Percentiles rank a stretch among this genome's conserved stretches.
These are phyloP conservation scores for Saccharomyces kudriavzevii DNA, from an alignment of 805 yeast species.

Conservation along the genomic window DNA sequence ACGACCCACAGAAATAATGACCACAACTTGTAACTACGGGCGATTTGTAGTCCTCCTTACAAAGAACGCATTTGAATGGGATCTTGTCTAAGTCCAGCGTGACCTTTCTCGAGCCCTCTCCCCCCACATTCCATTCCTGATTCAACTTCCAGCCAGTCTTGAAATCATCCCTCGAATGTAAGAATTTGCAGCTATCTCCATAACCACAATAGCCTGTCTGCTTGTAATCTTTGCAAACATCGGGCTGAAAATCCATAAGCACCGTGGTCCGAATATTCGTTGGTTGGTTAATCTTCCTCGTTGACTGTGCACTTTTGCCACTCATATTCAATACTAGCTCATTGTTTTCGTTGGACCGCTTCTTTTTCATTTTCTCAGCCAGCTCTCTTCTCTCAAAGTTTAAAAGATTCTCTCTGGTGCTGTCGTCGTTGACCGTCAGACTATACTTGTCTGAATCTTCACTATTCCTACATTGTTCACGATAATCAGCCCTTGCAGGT, in stretches of 20 bases:
- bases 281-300: conserved; percentile 18
- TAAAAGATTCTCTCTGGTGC: conserved; percentile 10
- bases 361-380: background rate
- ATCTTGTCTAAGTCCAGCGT: conserved; percentile 24
- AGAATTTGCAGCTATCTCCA: conserved; percentile 93
- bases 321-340: background rate
- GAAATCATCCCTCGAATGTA: conserved; percentile 84
- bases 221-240: conserved; percentile 84
- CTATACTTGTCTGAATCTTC: background rate
- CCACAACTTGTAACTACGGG: conserved; percentile 56
- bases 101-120: conserved; percentile 14
- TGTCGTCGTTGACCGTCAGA: conserved; percentile 7
- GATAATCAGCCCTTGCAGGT: background rate
- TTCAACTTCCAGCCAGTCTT: conserved; percentile 58
- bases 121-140: conserved; percentile 57
- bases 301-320: background rate
- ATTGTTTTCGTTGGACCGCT: background rate
- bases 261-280: conserved; percentile 56
- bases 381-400: conserved; percentile 8
- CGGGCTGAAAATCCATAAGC: conserved; percentile 80
- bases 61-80: conserved; percentile 57
- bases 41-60: conserved; percentile 43
- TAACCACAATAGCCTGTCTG: conserved; percentile 94
- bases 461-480: background rate
- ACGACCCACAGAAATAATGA: conserved; percentile 56